A percentile compares a stretch with the other conserved stretches of the same genome.
Conservation (phyloP, 768 basidiomycete genomes). For the Cubamyces lactineus region DNA sequence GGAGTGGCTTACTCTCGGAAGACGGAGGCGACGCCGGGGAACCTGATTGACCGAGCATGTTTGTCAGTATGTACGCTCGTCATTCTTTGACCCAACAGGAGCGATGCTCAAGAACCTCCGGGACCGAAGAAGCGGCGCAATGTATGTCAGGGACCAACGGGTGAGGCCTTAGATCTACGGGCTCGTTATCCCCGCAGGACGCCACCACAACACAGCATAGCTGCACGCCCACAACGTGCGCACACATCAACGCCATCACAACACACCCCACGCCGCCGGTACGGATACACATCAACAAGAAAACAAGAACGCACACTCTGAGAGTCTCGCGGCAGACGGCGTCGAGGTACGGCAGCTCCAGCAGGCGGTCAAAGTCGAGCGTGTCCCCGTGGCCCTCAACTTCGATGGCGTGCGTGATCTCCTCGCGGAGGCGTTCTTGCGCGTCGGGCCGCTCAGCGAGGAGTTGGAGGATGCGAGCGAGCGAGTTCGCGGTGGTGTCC, state of each 20-base stretch:
- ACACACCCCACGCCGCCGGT: no score
- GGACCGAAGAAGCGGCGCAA: background rate
- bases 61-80: background rate
- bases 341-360: slow-evolving; percentile 35
- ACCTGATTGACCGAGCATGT: slow-evolving; percentile 1
- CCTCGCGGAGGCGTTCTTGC: slow-evolving; percentile 34
- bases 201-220: no score
- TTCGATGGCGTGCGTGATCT: slow-evolving; percentile 26
- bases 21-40: slow-evolving; percentile 9
- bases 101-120: no score
- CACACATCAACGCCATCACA: no score
- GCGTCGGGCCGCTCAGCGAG: slow-evolving; percentile 31
- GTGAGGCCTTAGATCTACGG: no score
- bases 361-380: slow-evolving; percentile 32
- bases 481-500: slow-evolving; percentile 37
- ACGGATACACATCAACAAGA: no score
- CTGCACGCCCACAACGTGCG: no score
- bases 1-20: slow-evolving; percentile 18
- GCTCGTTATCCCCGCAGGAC: no score
- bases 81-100: background rate
- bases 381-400: slow-evolving; percentile 16
- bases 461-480: slow-evolving; percentile 34
- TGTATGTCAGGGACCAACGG: no score
- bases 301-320: slow-evolving; percentile 24
- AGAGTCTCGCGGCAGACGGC: slow-evolving; percentile 34